Evolutionary conservation across 306 rosid genomes (phyloP).

Genomic region (Prunus mume): DNA sequence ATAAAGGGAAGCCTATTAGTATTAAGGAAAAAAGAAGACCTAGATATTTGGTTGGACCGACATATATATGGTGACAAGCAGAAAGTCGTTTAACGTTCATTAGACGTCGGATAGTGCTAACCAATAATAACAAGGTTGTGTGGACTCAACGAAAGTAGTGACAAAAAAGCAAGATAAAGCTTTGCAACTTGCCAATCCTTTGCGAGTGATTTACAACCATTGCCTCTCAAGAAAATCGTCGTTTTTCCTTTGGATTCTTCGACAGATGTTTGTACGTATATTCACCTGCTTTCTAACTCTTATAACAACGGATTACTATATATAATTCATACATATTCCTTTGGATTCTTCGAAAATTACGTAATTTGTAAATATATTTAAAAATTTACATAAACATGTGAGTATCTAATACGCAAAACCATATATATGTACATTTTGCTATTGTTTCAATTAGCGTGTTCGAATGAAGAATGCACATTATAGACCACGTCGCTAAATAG

Average conservation of each 20-base stretch:
- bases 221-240: conserved; percentile 1
- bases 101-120: neutral
- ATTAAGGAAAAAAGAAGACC: neutral
- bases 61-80: neutral
- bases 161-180: neutral
- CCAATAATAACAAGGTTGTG: neutral
- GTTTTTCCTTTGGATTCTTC: conserved; percentile 19
- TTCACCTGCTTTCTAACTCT: neutral
- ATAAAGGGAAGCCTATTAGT: too few relatives aligned
- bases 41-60: neutral
- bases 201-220: neutral
- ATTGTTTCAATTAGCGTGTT: too few relatives aligned
- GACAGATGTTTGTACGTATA: neutral
- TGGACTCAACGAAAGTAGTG: neutral
- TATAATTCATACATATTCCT: too few relatives aligned
- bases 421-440: too few relatives aligned
- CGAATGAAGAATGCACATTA: too few relatives aligned
- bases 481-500: too few relatives aligned
- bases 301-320: neutral
- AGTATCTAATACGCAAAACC: too few relatives aligned
- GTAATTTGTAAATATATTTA: too few relatives aligned
- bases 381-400: too few relatives aligned
- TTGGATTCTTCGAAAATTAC: too few relatives aligned
- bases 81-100: neutral
- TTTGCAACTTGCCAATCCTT: neutral